Conservation (phyloP, 2,329 filamentous ascomycete genomes). For the Sporothrix protearum region DNA sequence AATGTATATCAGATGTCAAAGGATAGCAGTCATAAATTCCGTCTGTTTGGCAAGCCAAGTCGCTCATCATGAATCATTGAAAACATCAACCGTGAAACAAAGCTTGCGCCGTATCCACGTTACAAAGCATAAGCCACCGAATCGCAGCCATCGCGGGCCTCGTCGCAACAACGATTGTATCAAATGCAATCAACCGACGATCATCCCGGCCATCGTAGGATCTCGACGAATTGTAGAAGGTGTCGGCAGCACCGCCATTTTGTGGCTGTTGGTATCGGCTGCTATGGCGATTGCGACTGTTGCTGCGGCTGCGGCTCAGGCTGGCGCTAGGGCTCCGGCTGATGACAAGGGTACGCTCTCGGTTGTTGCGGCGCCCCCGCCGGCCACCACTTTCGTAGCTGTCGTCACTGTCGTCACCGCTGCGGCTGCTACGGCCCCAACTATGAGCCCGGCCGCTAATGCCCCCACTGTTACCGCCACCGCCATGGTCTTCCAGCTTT, state of each 20-base stretch:
- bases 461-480: neutral
- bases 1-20: neutral
- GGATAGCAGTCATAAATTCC: neutral
- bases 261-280: slow-evolving; percentile 9
- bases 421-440: neutral
- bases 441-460: slow-evolving; percentile 18
- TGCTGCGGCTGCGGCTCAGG: slow-evolving; percentile 19
- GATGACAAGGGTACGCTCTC: slow-evolving; percentile 24
- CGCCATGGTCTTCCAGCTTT: slow-evolving; percentile 23
- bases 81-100: neutral
- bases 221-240: slow-evolving; percentile 23
- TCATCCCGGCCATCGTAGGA: neutral
- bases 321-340: slow-evolving; percentile 24
- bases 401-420: slow-evolving; percentile 22
- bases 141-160: neutral
- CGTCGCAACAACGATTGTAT: no score
- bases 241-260: slow-evolving; percentile 25
- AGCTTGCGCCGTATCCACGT: neutral
- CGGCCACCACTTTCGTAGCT: slow-evolving; percentile 25
- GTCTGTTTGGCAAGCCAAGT: neutral
- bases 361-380: slow-evolving; percentile 27
- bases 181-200: neutral
- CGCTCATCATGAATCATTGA: neutral
- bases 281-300: neutral
- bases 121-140: neutral